Base-by-base conservation (phyloP, 2,329 filamentous ascomycete species). In the Cordyceps militaris region DNA sequence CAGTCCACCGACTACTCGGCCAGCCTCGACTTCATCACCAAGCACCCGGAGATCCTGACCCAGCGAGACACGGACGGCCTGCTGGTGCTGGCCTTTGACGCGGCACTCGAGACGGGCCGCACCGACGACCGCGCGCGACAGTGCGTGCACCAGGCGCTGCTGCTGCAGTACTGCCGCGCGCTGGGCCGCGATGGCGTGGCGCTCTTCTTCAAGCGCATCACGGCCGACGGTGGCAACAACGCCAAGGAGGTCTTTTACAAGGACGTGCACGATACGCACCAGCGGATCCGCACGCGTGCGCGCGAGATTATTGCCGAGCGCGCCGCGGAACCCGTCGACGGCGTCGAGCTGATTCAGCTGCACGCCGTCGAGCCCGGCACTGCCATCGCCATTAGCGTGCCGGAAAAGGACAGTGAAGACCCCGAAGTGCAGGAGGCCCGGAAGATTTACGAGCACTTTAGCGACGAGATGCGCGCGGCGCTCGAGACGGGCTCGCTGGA, bases 141-240 rank as follows among this genome's bases (percentile, higher is more conserved):
- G 70, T 97, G 87, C 72, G 91, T 99, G 23, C 94, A 99, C 73
- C 92, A 97, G 70, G 93, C 88, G 3, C 79, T 97, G 16, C 79
- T 99, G 13, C 76, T 99, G 42, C 94, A 99, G 71, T 99, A 99
- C 76, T 99, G 94, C 74, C 85, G 93, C 10, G 87, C 91, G 43
- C 80, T 99, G 7, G 92, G 93, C 61, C 85, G 84, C 63, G 91
- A 97, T 66, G 93, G 93, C 23, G 91, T 97, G 9, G 82, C 84
- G 6, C 75, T 97, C 30, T 99, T 99, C 79, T 99, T 99, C 82
- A 96, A 94, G 75, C 88, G 93, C 59, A 92, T 99, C 71, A 94
- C 89, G 23, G 96, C 89, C 3, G 85, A 84, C 65, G 89, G 87
- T 32, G 89, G 87, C 38, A 93, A 99, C 73, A 88, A 96, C 73